Conservation (phyloP, 305 asterid genomes). For the Fraxinus velutina region DNA sequence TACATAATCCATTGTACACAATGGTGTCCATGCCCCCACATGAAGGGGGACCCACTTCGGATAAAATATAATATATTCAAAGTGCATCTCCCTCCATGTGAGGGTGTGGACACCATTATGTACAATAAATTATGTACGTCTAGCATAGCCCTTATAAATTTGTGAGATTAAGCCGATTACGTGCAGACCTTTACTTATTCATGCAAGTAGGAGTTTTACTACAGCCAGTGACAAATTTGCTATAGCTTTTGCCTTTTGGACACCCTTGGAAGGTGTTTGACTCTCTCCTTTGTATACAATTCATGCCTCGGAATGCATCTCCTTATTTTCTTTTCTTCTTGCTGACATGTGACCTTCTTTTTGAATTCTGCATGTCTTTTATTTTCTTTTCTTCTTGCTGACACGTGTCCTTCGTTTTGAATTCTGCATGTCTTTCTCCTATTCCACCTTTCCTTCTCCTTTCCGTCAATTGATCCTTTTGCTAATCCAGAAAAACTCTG, state of each 20-base stretch:
- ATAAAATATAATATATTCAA: too few relatives aligned
- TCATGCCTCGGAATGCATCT: neutral
- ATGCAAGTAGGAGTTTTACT: neutral
- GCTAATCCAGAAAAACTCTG: neutral
- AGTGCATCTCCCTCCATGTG: too few relatives aligned
- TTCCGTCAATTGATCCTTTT: neutral
- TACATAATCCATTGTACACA: too few relatives aligned
- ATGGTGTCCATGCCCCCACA: too few relatives aligned
- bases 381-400: neutral
- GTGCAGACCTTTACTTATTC: neutral
- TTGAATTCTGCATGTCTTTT: neutral
- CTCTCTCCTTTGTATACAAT: neutral
- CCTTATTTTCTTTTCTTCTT: neutral
- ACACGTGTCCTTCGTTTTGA: neutral
- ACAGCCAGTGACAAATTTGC: neutral
- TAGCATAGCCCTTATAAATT: neutral
- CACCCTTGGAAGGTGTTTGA: neutral
- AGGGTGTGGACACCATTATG: too few relatives aligned
- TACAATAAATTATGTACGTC: too few relatives aligned
- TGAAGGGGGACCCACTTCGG: too few relatives aligned
- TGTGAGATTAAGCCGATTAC: neutral
- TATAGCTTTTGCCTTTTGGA: neutral
- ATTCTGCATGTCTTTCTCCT: neutral
- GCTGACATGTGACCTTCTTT: neutral
- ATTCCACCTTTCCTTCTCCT: neutral